Base-by-base conservation (phyloP, 1,139 yeast species). In the Yamadazyma epiphylla region DNA sequence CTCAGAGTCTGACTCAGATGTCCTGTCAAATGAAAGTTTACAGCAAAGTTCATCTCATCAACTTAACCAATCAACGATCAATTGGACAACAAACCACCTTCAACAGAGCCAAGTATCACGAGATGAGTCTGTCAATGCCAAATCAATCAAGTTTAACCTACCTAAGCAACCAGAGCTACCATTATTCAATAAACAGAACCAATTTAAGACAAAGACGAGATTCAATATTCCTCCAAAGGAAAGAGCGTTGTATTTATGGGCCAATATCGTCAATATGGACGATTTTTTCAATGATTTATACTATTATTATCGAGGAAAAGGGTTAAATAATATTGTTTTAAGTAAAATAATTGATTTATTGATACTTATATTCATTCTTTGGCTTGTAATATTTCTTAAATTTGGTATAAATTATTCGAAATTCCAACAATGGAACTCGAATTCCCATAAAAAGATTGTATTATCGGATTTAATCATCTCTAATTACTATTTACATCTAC, bases 231-330 rank as follows among this genome's bases (percentile, higher is more conserved):
- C 73, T 7, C 73, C 95, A 1, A 75, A 72, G 42, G 96, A 89
- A 51, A 61, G 89, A 30, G 96, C 97, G 0, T 64, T 85, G 25
- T 91, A 96, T 84, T 71, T 86, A 36, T 94, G 98, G 97, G 95
- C 97, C 1, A 91, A 91, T 47, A 87, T 91, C 20, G 86, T 86
- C 42, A 89, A 91, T 52, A 70, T 91, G 56, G 98, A 91, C 55
- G 74, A 78, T 29, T 91, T 91, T 46, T 63, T 91, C 17, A 76
- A 77, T 33, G 95, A 89, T 43, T 81, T 88, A 5, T 91, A 94
- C 55, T 70, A 73, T 32, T 91, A 88, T 52, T 94, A 84, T 50
- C 62, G 84, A 25, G 95, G 94, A 4, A 84, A 81, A 49, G 99
- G 99, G 0, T 69, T 83, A 36, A 67, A 72, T 30, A 86, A 95